Conservation (phyloP, 345 rosid species). For the Syzygium aqueum region DNA sequence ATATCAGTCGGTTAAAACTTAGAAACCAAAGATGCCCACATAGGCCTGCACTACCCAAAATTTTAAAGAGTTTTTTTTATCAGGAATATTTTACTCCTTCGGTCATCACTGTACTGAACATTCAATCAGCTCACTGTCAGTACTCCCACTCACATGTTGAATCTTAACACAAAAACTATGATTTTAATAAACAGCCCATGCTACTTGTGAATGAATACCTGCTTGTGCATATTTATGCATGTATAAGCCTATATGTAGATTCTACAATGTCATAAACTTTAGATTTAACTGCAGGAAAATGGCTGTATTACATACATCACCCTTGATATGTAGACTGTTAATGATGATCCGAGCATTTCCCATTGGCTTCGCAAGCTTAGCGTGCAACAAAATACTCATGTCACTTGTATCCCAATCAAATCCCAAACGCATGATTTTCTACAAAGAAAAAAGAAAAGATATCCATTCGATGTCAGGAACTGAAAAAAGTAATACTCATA, state of each 20-base stretch:
- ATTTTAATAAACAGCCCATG: not conserved
- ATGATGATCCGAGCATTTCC: constrained; percentile 86
- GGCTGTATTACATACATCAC: constrained; percentile 56
- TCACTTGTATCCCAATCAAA: constrained; percentile 86
- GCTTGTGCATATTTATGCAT: not conserved
- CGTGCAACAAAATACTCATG: constrained; percentile 75
- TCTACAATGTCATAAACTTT: not conserved
- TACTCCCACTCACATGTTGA: not conserved
- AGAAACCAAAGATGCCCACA: not conserved
- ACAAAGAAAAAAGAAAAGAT: constrained; percentile 11
- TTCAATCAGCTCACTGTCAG: not conserved
- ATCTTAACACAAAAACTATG: not conserved
- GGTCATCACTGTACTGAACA: not conserved
- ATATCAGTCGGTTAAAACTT: not conserved
- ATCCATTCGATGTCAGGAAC: not conserved
- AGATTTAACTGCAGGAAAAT: not conserved
- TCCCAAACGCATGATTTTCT: constrained; percentile 70
- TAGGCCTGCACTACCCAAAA: not conserved
- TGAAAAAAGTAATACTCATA: not conserved
- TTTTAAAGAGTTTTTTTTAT: not conserved
- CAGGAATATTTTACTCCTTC: not conserved
- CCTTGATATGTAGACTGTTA: constrained; percentile 90
- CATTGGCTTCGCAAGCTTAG: constrained; percentile 81
- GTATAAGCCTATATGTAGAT: not conserved
- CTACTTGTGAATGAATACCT: not conserved